Conservation (phyloP, 2,329 filamentous ascomycete species). For the Paracamarosporium sp. region DNA sequence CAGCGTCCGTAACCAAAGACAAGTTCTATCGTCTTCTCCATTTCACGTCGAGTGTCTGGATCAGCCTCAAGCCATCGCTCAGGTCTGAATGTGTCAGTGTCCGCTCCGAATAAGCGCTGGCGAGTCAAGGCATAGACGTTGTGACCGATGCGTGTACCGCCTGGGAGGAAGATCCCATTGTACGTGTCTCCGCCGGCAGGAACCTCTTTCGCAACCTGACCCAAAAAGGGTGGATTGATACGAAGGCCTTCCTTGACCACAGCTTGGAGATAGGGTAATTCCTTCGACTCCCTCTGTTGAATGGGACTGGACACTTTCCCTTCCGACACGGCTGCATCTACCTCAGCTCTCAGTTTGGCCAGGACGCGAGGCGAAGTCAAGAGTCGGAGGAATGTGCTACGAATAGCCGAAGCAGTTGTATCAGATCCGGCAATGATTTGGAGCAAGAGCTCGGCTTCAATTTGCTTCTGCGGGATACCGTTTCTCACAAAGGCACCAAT, state of each 20-base stretch:
- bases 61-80: conserved; percentile 52
- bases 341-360: conserved; percentile 11
- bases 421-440: conserved; percentile 18
- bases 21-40: conserved; percentile 18
- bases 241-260: conserved; percentile 39
- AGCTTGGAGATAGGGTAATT: conserved; percentile 23
- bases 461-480: conserved; percentile 15
- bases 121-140: conserved; percentile 41
- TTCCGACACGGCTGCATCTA: conserved; percentile 4
- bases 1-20: conserved; percentile 24
- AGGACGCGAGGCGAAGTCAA: conserved; percentile 12
- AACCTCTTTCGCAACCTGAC: conserved; percentile 9
- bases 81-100: conserved; percentile 56
- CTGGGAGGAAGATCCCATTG: conserved; percentile 33
- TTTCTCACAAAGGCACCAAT: conserved; percentile 12
- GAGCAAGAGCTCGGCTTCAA: conserved; percentile 11
- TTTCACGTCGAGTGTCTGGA: conserved; percentile 37
- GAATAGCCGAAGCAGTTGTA: conserved; percentile 17
- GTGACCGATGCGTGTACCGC: conserved; percentile 43
- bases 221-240: conserved; percentile 15
- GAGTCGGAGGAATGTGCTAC: conserved; percentile 13
- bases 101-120: conserved; percentile 43
- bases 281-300: conserved; percentile 7
- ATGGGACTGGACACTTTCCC: conserved; percentile 13
- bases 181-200: conserved; percentile 15